phyloP scores from a whole-genome alignment of 2,329 filamentous ascomycete genomes.

The Xylariaceae sp. region DNA sequence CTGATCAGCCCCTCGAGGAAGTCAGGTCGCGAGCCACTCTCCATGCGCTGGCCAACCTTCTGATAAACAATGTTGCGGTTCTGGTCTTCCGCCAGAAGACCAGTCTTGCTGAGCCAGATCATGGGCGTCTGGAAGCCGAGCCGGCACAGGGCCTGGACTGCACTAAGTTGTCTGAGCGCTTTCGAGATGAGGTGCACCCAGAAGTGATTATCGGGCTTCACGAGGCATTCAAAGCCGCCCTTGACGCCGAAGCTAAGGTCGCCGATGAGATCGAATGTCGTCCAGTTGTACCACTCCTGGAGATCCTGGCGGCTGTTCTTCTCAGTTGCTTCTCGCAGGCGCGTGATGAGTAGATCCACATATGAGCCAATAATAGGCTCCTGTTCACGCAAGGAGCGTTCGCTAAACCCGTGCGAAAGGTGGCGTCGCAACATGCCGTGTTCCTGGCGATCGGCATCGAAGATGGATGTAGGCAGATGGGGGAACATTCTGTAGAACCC shows the following conservation, averaged over 20 bases:
- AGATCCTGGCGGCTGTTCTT: conserved; percentile 9
- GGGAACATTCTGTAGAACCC: conserved; percentile 10
- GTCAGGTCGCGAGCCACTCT: conserved; percentile 6
- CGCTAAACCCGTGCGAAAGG: conserved; percentile 22
- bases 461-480: conserved; percentile 1
- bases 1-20: conserved; percentile 14
- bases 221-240: conserved; percentile 17
- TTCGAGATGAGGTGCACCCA: conserved; percentile 14
- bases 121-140: neutral
- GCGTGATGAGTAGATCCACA: conserved; percentile 19
- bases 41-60: conserved; percentile 1
- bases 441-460: conserved; percentile 5
- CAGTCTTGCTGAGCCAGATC: neutral
- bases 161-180: neutral
- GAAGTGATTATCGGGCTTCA: conserved; percentile 10
- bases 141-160: neutral
- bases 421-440: conserved; percentile 13
- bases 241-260: conserved; percentile 20
- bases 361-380: conserved; percentile 22
- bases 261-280: conserved; percentile 25
- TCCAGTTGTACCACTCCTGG: conserved; percentile 17
- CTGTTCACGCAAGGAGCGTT: conserved; percentile 20
- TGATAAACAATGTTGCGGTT: neutral
- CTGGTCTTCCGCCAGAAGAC: neutral
- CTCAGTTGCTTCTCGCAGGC: conserved; percentile 7